Evolutionary conservation across 1,284 basidiomycete species (phyloP), one percentile per base, ranked within the genome.

Genomic region (Paramarasmius palmivorus): DNA sequence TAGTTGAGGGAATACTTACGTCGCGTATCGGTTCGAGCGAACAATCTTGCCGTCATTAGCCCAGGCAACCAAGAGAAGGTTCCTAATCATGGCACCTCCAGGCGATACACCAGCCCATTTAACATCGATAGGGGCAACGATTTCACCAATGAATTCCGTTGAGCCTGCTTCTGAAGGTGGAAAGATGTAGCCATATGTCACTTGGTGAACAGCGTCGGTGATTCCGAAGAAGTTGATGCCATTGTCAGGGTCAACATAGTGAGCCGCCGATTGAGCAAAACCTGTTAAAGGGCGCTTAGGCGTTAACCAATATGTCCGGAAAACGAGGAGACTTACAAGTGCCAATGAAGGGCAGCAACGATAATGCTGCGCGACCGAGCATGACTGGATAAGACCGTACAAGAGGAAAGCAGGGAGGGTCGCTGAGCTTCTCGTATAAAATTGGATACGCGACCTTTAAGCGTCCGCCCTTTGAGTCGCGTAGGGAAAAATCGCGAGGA

Each of bases 1-100:
- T 17, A 14, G 15, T 14, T 37, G 20, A 29, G 29, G 7, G 29
- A 6, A 32, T 12, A 12, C 78, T 45, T 56, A 83, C 81, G 75
- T 77, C 3, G 82, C 74, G 44, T 69, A 74, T 53, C 83, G 75
- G 10, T 79, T 72, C 2, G 81, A 80, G 49, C 71, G 66, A 14
- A 86, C 78, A 58, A 86, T 76, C 0, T 68, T 55, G 46, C 74
- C 73, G n/a, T 69, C 75, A 41, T 83, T 80, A 3, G 80, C 74
- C 84, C 84, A 86, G 4, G 82, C 80, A 39, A 83, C 77, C 35
- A 84, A 63, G 15, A 85, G 70, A 22, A 83, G 67, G 61, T 79
- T 77, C 57, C 75, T 69, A 45, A 79, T 65, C 83, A 86, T 85
- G 26, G 75, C 72, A 10, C 79, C 79, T 14, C 73, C 77, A 15